Percentiles rank a stretch among this genome's conserved stretches.
These are phyloP conservation scores for Phytopythium aichiense DNA, from an alignment of 352 stramenopile genomes.

Conservation along the genomic window DNA sequence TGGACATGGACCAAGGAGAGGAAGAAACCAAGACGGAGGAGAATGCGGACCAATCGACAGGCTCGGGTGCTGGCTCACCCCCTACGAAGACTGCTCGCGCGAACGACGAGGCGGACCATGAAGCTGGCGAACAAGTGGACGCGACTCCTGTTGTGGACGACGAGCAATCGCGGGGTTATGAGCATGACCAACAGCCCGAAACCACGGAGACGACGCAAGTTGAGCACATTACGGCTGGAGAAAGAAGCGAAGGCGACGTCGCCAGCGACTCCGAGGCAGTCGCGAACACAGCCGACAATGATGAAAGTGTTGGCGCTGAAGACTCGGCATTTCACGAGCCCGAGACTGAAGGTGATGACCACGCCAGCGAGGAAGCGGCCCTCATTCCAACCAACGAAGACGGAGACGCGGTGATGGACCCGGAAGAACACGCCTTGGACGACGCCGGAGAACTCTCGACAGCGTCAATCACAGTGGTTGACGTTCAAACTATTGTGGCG, in stretches of 20 bases:
- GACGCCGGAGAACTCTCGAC: not conserved
- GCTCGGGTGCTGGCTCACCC: not conserved
- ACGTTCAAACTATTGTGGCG: not conserved
- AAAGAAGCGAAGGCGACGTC: not conserved
- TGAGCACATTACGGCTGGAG: no score
- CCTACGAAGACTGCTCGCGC: not conserved
- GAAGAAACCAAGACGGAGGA: conserved; percentile 8
- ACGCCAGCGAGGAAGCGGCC: not conserved
- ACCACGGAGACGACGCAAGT: not conserved
- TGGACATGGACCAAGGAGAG: conserved; percentile 26
- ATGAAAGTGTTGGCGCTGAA: not conserved
- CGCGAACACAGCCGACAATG: not conserved
- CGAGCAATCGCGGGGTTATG: not conserved
- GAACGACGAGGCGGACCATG: not conserved
- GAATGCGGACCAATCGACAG: not conserved
- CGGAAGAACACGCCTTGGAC: not conserved
- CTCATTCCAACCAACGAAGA: not conserved
- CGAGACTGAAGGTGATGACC: not conserved
- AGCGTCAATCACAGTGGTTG: not conserved
- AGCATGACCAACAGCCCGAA: not conserved
- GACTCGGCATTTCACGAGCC: not conserved
- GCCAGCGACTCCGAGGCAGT: not conserved
- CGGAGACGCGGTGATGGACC: not conserved
- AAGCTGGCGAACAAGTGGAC: not conserved
- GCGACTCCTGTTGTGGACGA: not conserved